Evolutionary conservation across 2,329 filamentous ascomycete genomes (phyloP).

Genomic region (Macrophomina pseudophaseolina): DNA sequence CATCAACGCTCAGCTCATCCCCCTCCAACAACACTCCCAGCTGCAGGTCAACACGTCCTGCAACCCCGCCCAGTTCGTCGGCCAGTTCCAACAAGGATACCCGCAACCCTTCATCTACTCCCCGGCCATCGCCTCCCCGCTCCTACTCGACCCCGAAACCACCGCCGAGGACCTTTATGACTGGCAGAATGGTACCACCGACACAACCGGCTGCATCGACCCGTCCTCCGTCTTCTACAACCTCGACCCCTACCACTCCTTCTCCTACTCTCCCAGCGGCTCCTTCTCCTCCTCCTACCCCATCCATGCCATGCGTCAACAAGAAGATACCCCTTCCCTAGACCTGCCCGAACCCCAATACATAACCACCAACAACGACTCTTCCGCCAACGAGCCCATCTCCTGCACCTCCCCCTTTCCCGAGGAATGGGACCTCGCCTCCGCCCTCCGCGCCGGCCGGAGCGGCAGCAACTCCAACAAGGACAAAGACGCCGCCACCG

Average conservation of each 20-base stretch:
- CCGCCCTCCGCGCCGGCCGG: background rate
- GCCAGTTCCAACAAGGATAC: background rate
- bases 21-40: background rate
- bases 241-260: slow-evolving; percentile 10
- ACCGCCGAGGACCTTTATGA: slow-evolving; percentile 17
- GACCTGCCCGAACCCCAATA: background rate
- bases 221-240: background rate
- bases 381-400: background rate
- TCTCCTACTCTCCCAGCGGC: background rate
- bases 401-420: slow-evolving; percentile 7
- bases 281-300: background rate
- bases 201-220: background rate
- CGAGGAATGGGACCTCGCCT: slow-evolving; percentile 5
- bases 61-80: background rate
- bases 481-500: background rate
- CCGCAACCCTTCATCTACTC: background rate
- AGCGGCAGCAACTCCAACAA: background rate
- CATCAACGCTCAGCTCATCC: slow-evolving; percentile 5
- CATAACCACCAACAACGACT: background rate
- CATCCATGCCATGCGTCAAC: background rate
- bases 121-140: background rate
- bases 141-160: slow-evolving; percentile 18
- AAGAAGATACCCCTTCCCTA: background rate
- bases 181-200: slow-evolving; percentile 9
- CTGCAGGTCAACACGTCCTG: slow-evolving; percentile 1